Percentiles rank a stretch among this genome's conserved stretches.
Conservation (phyloP, 495 filamentous ascomycete species). For the Penicillium coffeae region DNA sequence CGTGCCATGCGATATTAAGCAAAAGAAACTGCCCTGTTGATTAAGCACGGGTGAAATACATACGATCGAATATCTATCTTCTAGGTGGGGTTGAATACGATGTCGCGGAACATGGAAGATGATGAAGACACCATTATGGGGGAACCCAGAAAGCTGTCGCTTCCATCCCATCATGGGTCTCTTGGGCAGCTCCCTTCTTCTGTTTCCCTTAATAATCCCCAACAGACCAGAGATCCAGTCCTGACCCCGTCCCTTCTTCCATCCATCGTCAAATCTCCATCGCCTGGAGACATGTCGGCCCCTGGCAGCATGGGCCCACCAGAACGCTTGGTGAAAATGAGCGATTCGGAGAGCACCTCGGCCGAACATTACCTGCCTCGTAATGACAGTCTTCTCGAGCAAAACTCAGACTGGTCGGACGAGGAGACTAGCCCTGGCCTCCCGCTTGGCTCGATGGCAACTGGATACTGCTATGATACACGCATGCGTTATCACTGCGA, state of each 20-base stretch:
- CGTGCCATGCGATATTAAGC: background rate
- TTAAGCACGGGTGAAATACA: background rate
- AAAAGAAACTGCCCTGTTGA: background rate
- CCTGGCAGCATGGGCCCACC: conserved; percentile 11
- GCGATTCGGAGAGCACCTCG: conserved; percentile 22
- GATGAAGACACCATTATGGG: conserved; percentile 44
- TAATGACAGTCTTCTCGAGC: conserved; percentile 35
- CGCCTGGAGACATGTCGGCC: conserved; percentile 7
- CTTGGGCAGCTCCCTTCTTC: conserved; percentile 11
- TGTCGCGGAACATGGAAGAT: conserved; percentile 23
- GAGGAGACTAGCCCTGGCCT: conserved; percentile 31
- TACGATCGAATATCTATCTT: background rate
- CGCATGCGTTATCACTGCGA: conserved; percentile 92
- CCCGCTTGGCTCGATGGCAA: conserved; percentile 49
- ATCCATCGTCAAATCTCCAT: conserved; percentile 3
- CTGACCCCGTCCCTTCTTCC: conserved; percentile 28
- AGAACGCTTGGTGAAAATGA: conserved; percentile 19
- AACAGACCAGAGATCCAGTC: conserved; percentile 18
- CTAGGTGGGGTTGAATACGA: background rate
- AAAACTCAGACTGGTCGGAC: conserved; percentile 42
- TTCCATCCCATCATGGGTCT: conserved; percentile 15
- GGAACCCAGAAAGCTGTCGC: conserved; percentile 21
- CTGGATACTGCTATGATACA: conserved; percentile 83
- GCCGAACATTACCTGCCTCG: conserved; percentile 12
- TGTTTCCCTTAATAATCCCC: conserved; percentile 13